Evolutionary conservation across 345 rosid species (phyloP).

Genomic region (Nasturtium officinale): DNA sequence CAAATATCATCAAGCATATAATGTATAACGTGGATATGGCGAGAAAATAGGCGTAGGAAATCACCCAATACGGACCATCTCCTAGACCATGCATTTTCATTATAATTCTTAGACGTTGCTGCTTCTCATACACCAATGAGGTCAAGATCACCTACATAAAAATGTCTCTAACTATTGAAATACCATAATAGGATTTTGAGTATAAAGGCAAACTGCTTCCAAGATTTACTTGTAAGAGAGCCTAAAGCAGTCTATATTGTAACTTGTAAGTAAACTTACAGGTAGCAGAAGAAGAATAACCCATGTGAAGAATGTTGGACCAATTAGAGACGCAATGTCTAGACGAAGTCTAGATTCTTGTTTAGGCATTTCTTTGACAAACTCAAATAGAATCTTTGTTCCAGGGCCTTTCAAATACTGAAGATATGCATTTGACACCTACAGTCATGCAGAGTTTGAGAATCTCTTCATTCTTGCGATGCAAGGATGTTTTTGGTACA

Average conservation of each 20-base stretch:
- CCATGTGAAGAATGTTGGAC: constrained; percentile 68
- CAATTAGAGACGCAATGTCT: constrained; percentile 75
- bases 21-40: constrained; percentile 63
- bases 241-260: neutral
- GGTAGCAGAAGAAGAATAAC: constrained; percentile 65
- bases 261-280: constrained; percentile 52
- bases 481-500: neutral
- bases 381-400: constrained; percentile 59
- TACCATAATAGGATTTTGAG: neutral
- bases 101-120: constrained; percentile 75
- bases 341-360: constrained; percentile 52
- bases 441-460: constrained; percentile 41
- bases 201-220: neutral
- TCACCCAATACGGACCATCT: constrained; percentile 91
- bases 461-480: constrained; percentile 41
- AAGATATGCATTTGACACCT: constrained; percentile 84
- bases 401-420: constrained; percentile 56
- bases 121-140: constrained; percentile 79
- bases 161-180: neutral
- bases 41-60: constrained; percentile 78
- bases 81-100: constrained; percentile 99
- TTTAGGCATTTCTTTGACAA: constrained; percentile 84
- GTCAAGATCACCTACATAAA: constrained; percentile 62
- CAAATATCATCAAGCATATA: constrained; percentile 71
- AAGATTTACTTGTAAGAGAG: neutral